These are phyloP conservation scores for Diversispora epigaea DNA, from an alignment of 192 early-diverging fungal species.

Conservation along the genomic window DNA sequence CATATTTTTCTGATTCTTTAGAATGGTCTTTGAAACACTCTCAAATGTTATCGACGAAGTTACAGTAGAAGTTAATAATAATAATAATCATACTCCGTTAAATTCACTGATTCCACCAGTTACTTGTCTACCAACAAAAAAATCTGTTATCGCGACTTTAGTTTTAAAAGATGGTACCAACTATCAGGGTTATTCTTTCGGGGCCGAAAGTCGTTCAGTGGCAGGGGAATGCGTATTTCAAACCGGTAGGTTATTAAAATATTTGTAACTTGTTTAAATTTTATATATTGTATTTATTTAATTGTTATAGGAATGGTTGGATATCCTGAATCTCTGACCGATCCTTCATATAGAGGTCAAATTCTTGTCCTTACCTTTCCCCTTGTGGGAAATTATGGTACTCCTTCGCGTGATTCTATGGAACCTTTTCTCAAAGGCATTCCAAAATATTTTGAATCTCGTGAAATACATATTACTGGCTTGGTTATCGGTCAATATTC, in stretches of 20 bases:
- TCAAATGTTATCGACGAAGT: too few relatives aligned
- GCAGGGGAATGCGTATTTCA: constrained; percentile 99
- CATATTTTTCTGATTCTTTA: too few relatives aligned
- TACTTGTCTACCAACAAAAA: constrained; percentile 35
- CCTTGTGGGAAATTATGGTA: constrained; percentile 97
- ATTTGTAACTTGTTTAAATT: neutral
- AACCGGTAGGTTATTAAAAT: constrained; percentile 70
- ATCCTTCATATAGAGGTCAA: constrained; percentile 98
- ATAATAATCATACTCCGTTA: constrained; percentile 29
- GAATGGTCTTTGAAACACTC: too few relatives aligned
- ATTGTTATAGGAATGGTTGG: constrained; percentile 84
- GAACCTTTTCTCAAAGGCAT: constrained; percentile 84
- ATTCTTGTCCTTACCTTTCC: constrained; percentile 98
- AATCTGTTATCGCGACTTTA: constrained; percentile 62
- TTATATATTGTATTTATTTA: neutral
- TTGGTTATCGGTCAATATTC: constrained; percentile 91
- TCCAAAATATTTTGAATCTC: constrained; percentile 94
- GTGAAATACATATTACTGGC: constrained; percentile 89
- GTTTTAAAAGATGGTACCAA: constrained; percentile 83
- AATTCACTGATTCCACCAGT: constrained; percentile 43
- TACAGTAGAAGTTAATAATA: neutral
- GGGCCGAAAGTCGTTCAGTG: constrained; percentile 78
- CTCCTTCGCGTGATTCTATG: constrained; percentile 82
- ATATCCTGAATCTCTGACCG: constrained; percentile 97
- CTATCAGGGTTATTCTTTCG: constrained; percentile 93